Evolutionary conservation across 305 asterid species (phyloP).

Genomic region (Plantago coronopus): DNA sequence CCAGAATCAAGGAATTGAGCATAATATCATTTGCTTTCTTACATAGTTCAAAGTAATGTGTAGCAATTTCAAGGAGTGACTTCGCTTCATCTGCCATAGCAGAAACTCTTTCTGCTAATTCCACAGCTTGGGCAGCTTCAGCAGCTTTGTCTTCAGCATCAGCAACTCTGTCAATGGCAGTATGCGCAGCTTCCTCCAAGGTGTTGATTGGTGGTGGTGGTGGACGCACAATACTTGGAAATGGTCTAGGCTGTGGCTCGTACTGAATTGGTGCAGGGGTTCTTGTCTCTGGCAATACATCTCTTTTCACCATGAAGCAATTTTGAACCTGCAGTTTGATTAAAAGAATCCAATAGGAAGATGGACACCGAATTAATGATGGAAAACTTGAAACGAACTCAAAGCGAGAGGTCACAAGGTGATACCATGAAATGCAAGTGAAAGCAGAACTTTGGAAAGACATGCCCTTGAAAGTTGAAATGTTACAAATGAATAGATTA

Average conservation of each 20-base stretch:
- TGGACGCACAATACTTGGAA: constrained; percentile 33
- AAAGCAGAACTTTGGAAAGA: no score
- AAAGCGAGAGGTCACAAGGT: not conserved
- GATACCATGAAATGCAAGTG: no score
- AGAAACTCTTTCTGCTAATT: constrained; percentile 65
- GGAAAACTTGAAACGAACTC: not conserved
- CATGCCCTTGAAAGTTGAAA: no score
- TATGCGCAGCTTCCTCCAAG: constrained; percentile 44
- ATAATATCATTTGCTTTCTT: constrained; percentile 13
- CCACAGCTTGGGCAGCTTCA: constrained; percentile 66
- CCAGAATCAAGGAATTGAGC: not conserved
- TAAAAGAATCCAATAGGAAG: not conserved
- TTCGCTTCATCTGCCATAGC: constrained; percentile 65
- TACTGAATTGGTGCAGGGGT: constrained; percentile 27
- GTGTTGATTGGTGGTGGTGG: constrained; percentile 42
- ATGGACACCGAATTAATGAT: not conserved
- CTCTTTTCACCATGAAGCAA: constrained; percentile 56
- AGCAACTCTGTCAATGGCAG: constrained; percentile 55
- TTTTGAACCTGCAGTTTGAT: constrained; percentile 55
- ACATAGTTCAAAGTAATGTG: constrained; percentile 52
- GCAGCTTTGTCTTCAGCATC: constrained; percentile 77
- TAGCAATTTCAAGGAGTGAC: constrained; percentile 43
- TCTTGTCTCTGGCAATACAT: constrained; percentile 23
- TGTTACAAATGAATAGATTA: no score
- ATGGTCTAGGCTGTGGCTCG: constrained; percentile 38